Conservation (phyloP, 208 protist species). For the Trypanosoma lewisi region DNA sequence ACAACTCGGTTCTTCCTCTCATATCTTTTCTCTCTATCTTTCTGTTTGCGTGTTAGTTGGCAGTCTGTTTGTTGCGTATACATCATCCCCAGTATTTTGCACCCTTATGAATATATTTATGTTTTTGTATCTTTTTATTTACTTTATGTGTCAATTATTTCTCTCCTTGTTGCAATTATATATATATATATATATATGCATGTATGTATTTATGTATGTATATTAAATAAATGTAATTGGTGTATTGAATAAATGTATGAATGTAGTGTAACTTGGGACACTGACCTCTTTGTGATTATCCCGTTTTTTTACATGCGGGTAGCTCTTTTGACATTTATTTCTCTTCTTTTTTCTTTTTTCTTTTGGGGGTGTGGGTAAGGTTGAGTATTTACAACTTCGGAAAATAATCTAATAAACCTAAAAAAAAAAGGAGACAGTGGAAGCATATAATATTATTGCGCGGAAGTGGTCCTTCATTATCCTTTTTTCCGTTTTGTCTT, state of each 20-base stretch:
- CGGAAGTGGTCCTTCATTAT: conserved; percentile 9
- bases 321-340: neutral
- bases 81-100: no score
- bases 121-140: conserved; percentile 18
- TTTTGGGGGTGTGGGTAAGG: neutral
- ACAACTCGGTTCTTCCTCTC: neutral
- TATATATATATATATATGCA: conserved; percentile 17
- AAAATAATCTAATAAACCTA: neutral
- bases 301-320: neutral
- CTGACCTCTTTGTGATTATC: neutral
- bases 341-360: conserved; percentile 6
- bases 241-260: no score
- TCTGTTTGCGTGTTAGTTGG: neutral
- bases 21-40: neutral
- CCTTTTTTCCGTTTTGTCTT: conserved; percentile 13
- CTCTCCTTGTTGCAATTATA: conserved; percentile 10
- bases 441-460: no score
- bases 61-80: no score
- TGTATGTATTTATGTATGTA: conserved; percentile 12
- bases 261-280: neutral
- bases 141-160: no score
- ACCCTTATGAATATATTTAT: conserved; percentile 1
- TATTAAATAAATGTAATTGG: no score
- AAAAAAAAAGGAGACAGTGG: neutral
- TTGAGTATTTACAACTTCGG: neutral